A percentile compares a stretch with the other conserved stretches of the same genome.
Evolutionary conservation across 2,329 filamentous ascomycete species (phyloP).

Genomic region (Penicillium paneum): DNA sequence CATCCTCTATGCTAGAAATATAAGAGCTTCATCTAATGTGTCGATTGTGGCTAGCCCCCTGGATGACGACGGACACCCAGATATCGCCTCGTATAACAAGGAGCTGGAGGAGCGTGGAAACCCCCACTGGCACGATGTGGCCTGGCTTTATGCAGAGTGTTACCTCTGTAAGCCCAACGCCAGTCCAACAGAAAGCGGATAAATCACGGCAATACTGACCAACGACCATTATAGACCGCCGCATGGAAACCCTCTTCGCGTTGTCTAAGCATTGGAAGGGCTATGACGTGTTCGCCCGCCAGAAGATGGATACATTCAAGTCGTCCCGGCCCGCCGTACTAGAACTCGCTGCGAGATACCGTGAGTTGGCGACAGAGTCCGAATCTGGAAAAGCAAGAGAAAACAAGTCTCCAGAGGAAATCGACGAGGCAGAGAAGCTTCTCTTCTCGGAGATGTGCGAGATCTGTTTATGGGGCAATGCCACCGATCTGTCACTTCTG

Average conservation of each 20-base stretch:
- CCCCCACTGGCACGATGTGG: constrained; percentile 75
- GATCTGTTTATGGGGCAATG: constrained; percentile 96
- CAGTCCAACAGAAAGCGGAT: neutral
- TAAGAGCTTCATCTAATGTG: neutral
- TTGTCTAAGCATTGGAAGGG: constrained; percentile 77
- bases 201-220: constrained; percentile 20
- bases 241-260: constrained; percentile 74
- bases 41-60: constrained; percentile 57
- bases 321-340: constrained; percentile 84
- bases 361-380: constrained; percentile 67
- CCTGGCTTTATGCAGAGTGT: constrained; percentile 92
- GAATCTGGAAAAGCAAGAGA: constrained; percentile 50
- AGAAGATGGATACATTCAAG: constrained; percentile 89
- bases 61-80: constrained; percentile 69
- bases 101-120: constrained; percentile 72
- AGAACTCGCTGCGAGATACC: constrained; percentile 76
- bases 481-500: constrained; percentile 86
- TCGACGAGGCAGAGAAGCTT: constrained; percentile 67
- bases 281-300: constrained; percentile 85
- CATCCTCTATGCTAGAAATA: neutral
- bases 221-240: constrained; percentile 50
- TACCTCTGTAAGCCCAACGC: constrained; percentile 63
- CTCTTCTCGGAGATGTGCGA: constrained; percentile 92
- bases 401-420: constrained; percentile 40
- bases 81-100: constrained; percentile 78